Evolutionary conservation across 163 green algal genomes (phyloP).

Genomic region (Chlamydomonas reinhardtii): DNA sequence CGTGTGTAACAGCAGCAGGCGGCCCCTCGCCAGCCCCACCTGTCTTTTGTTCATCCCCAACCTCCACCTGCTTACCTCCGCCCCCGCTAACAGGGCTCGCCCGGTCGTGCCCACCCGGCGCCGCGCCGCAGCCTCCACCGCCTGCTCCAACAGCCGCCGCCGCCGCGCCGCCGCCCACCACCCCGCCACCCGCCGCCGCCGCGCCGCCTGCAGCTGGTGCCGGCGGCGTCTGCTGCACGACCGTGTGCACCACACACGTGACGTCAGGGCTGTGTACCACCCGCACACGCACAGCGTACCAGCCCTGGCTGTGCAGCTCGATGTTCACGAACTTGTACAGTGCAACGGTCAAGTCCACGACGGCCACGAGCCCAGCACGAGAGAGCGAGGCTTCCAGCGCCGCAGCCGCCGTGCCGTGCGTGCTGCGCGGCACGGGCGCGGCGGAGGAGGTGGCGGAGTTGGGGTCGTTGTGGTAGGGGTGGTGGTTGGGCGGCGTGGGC

Average conservation of each 20-base stretch:
- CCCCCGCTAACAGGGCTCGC: no score
- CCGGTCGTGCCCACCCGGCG: background rate
- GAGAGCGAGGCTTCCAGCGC: background rate
- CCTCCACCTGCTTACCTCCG: no score
- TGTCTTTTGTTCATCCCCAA: no score
- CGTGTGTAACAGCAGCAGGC: no score
- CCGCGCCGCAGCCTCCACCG: background rate
- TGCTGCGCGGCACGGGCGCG: no score
- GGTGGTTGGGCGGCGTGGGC: no score
- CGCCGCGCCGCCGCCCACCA: background rate
- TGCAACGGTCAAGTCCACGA: slow-evolving; percentile 20
- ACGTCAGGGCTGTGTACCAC: background rate
- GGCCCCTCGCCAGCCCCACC: no score
- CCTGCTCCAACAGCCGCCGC: no score
- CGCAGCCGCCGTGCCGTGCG: background rate
- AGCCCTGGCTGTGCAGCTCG: slow-evolving; percentile 48
- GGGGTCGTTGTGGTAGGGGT: no score
- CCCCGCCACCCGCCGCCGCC: background rate
- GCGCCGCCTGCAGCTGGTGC: background rate
- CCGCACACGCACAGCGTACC: slow-evolving; percentile 37
- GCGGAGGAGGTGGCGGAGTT: background rate
- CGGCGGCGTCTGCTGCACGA: background rate
- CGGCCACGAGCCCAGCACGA: background rate
- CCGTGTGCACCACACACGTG: slow-evolving; percentile 14
- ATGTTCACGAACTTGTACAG: slow-evolving; percentile 49